Evolutionary conservation across 116 monocot species (phyloP), one percentile per base, ranked within the genome.

Genomic region (Posidonia oceanica): DNA sequence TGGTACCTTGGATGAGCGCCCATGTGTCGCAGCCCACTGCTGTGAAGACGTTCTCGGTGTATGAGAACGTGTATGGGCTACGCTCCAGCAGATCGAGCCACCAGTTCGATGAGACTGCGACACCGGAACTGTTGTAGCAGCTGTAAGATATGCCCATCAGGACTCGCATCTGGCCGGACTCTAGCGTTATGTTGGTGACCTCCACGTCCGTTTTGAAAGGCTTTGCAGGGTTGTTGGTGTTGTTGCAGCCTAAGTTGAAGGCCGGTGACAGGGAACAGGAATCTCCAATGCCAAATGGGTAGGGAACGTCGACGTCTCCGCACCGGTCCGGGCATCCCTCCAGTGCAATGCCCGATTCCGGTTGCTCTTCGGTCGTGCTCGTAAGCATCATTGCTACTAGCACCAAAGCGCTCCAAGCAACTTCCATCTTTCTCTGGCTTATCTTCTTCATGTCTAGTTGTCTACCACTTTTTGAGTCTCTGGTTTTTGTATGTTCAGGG

Each of bases 1-100:
- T 29, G 38, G 6, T 0, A 1, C 54, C 78, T 4, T 29, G 18
- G 3, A 81, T 37, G 74, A 36, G 14, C 14, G 39, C 82, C 4
- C 36, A 0, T 3, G 77, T 74, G 59, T 82, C 70, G 71, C 82
- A 82, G 4, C 83, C 83, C 48, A 75, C 55, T 39, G 13, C 79
- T 0, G 69, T 57, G 75, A 83, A 79, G 53, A 36, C 37, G 71
- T 83, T 83, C 14, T 74, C 18, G 37, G 11, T 53, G 59, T 36
- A 14, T 15, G 83, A 83, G 72, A 79, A 63, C n/a, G 66, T 56
- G 63, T 40, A 79, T 14, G 67, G 60, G 7, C 14, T 15, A 3
- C n/a, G 5, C 3, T 14, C 23, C 60, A 75, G 55, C 29, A 29
- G 12, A 4, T 62, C 1, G 38, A 14, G 7, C 4, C 20, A 0